Conservation (phyloP, 345 rosid genomes). For the Bretschneidera sinensis region DNA sequence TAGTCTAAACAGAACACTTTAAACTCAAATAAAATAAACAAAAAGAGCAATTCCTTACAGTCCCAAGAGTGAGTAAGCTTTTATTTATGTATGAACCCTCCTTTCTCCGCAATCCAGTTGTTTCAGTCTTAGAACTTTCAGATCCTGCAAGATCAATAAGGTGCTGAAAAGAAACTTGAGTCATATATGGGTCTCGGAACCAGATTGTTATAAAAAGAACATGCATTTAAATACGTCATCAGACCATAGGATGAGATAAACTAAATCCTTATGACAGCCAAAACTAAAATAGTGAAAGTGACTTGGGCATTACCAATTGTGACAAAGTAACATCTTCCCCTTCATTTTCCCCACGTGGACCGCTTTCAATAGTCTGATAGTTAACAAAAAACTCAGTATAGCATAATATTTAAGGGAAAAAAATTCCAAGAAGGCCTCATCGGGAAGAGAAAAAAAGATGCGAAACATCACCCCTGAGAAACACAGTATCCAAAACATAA, state of each 20-base stretch:
- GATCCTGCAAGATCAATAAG: constrained; percentile 79
- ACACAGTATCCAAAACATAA: background rate
- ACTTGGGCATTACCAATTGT: constrained; percentile 45
- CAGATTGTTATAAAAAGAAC: background rate
- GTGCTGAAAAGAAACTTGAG: constrained; percentile 36
- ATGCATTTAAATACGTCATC: constrained; percentile 3
- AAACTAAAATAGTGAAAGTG: constrained; percentile 3
- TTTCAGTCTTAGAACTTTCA: constrained; percentile 74
- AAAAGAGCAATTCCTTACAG: constrained; percentile 33
- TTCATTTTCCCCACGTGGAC: constrained; percentile 41
- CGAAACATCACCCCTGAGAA: background rate
- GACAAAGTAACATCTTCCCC: constrained; percentile 61
- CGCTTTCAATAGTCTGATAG: constrained; percentile 63
- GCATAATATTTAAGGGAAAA: background rate
- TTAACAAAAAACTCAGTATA: constrained; percentile 3
- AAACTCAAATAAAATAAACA: background rate
- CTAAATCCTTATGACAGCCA: constrained; percentile 11
- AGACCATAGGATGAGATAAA: constrained; percentile 2
- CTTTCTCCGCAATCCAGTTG: constrained; percentile 67
- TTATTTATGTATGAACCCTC: constrained; percentile 75
- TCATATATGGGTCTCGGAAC: constrained; percentile 1
- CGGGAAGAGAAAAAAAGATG: background rate
- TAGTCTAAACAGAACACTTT: background rate
- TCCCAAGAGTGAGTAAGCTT: constrained; percentile 72
- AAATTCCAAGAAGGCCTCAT: background rate